Percentiles rank a stretch among this genome's conserved stretches.
phyloP scores from a whole-genome alignment of 192 early-diverging fungal species.

The Coemansia sp. region DNA sequence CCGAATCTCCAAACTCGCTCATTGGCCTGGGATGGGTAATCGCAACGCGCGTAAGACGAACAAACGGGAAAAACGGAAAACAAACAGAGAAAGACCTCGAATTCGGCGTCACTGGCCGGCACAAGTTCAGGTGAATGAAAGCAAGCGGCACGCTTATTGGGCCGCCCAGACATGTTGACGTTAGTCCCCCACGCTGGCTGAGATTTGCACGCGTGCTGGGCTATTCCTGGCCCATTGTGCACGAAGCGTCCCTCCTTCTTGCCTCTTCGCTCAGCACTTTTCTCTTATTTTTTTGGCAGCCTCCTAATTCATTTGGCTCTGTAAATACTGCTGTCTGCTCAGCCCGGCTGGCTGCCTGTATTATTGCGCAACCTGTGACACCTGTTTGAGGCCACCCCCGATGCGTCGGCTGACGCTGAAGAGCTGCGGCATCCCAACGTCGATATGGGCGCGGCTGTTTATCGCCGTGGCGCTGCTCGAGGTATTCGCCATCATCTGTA shows the following conservation, averaged over 20 bases:
- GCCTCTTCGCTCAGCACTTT: too few species aligned
- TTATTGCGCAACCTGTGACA: too few species aligned
- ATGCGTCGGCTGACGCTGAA: slow-evolving; percentile 35
- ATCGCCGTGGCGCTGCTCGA: slow-evolving; percentile 43
- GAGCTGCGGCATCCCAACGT: slow-evolving; percentile 44
- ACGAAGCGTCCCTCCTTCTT: too few species aligned
- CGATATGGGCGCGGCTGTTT: slow-evolving; percentile 51
- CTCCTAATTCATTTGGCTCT: not conserved
- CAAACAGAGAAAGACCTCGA: too few species aligned
- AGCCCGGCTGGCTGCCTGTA: too few species aligned
- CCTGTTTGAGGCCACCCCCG: not conserved
- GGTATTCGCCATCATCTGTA: slow-evolving; percentile 48
- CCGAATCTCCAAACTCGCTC: slow-evolving; percentile 52
- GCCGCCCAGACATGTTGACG: not conserved
- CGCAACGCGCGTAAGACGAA: not conserved
- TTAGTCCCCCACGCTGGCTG: not conserved
- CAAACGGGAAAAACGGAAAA: not conserved
- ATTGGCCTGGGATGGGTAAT: slow-evolving; percentile 8
- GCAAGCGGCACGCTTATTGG: too few species aligned
- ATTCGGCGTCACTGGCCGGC: too few species aligned
- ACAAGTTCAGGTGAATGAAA: too few species aligned
- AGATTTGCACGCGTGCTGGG: too few species aligned
- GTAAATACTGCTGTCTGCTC: too few species aligned
- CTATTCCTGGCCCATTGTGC: too few species aligned
- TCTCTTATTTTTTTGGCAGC: not conserved